Conservation (phyloP, 164 flowering plant species). For the Annona squamosa region DNA sequence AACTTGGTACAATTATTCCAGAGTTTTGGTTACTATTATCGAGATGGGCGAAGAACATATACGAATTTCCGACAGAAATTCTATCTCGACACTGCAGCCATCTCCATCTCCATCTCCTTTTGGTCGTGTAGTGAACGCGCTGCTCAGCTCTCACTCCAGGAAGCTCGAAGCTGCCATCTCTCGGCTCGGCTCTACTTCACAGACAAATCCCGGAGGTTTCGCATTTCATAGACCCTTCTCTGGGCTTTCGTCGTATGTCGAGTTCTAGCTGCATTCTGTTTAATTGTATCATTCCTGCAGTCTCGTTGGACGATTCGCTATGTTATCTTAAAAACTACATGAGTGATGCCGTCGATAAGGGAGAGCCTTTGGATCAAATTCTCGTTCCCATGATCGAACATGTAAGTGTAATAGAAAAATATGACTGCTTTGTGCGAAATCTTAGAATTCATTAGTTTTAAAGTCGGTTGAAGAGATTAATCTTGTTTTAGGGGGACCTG, state of each 20-base stretch:
- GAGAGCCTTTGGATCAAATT: conserved; percentile 40
- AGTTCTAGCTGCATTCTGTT: neutral
- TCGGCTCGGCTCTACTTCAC: conserved; percentile 27
- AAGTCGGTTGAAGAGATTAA: neutral
- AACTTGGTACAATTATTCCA: too few relatives aligned
- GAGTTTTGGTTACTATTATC: neutral
- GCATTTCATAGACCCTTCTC: neutral
- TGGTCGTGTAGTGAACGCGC: conserved; percentile 45
- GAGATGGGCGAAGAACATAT: conserved; percentile 24
- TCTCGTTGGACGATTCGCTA: conserved; percentile 54
- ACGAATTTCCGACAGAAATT: conserved; percentile 23
- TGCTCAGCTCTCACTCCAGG: conserved; percentile 47
- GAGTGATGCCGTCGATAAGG: conserved; percentile 38
- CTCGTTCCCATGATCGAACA: conserved; percentile 59
- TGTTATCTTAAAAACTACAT: conserved; percentile 47
- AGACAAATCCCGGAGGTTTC: conserved; percentile 26
- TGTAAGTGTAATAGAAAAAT: conserved; percentile 19
- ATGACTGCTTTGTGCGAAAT: neutral
- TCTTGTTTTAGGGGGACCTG: neutral
- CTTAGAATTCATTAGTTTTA: neutral
- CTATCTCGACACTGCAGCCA: conserved; percentile 4
- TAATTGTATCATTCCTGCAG: conserved; percentile 15
- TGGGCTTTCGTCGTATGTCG: neutral
- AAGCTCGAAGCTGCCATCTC: conserved; percentile 54
- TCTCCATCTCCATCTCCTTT: conserved; percentile 30